Base-by-base conservation (phyloP, 2,329 filamentous ascomycete genomes). In the Alternaria consortialis region DNA sequence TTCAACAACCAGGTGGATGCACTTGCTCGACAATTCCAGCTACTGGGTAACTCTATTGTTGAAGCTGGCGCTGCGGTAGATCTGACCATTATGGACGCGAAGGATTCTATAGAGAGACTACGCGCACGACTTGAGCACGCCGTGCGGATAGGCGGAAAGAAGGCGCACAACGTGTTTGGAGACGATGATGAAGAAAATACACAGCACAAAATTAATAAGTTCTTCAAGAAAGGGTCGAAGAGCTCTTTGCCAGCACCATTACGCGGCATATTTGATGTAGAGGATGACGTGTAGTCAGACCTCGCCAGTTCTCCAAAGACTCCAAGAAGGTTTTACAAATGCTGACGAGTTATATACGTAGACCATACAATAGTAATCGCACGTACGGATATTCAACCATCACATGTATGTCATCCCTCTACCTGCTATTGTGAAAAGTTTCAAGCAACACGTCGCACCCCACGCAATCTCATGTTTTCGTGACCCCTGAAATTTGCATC, bases 1-100 rank as follows among this genome's bases (percentile, higher is more conserved):
- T 97, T 94, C 81, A 92, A 97, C 72, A 77, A 80, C 6, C 83
- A 88, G 11, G 82, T 97, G 34, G 93, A 97, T 76, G 81, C 80
- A 23, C 82, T 97, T 5, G 84, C 87, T 1, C 78, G 80, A 17
- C 67, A 69, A 9, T 63, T 79, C 52, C 75, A 89, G 52, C 67
- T 76, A 7, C 80, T 87, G 12, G 83, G 84, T 55, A 82, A 81
- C 17, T 85, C 84, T 39, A 96, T 97, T 70, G 85, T 89, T 60
- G 91, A 93, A 71, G 85, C 89, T 1, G 92, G 91, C 40, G 90
- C 92, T 7, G 65, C 72, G 2, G 67, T 68, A 5, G 75, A 78
- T 56, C 58, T 77, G 44, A 88, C 88, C 23, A 88, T 91, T 69
- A 83, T 95, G 59, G 88, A 96, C 72, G 88, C 91, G 12, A 97